Evolutionary conservation across 1,139 yeast species (phyloP), one percentile per base, ranked within the genome.

Genomic region (Sugiyamaella pinicola): DNA sequence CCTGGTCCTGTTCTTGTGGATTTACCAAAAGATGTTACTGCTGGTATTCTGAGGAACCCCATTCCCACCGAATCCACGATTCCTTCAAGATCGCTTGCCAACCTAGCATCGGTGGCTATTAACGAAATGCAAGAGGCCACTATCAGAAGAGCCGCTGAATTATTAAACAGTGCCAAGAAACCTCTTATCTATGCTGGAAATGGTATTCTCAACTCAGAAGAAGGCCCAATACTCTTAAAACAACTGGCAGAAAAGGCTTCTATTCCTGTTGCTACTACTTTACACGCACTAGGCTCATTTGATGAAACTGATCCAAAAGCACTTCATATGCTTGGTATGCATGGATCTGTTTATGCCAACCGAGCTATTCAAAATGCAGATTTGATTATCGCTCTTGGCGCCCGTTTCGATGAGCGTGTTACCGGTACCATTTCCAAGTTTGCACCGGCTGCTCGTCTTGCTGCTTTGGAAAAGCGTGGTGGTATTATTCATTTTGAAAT

Each of bases 1-100:
- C 99, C 99, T 46, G 99, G 99, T 56, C 99, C 99, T 18, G 99
- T 93, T 55, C 80, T 93, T 64, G 98, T 93, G 51, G 99, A 93
- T 73, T 80, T 93, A 68, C 99, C 99, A 64, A 93, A 93, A 77
- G 98, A 93, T 70, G 97, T 93, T 60, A 93, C 99, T 31, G 96
- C 96, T 33, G 86, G 96, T 31, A 80, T 93, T 61, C 79, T 93
- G 65, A 82, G 88, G 66, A 83, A 84, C 63, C 85, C 96, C 55
- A 91, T 93, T 63, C 98, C 99, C 53, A 81, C 89, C 50, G 82
- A 84, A 63, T 74, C 93, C 38, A 84, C 96, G 49, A 80, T 93
- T 59, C 97, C 99, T 26, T 85, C 95, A 29, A 81, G 83, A 55
- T 84, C 96, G 28, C 77, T 90, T 61, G 80, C 79, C 53, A 84